These are phyloP conservation scores for Agaricus blazei DNA, from an alignment of 768 basidiomycete species.

Conservation along the genomic window DNA sequence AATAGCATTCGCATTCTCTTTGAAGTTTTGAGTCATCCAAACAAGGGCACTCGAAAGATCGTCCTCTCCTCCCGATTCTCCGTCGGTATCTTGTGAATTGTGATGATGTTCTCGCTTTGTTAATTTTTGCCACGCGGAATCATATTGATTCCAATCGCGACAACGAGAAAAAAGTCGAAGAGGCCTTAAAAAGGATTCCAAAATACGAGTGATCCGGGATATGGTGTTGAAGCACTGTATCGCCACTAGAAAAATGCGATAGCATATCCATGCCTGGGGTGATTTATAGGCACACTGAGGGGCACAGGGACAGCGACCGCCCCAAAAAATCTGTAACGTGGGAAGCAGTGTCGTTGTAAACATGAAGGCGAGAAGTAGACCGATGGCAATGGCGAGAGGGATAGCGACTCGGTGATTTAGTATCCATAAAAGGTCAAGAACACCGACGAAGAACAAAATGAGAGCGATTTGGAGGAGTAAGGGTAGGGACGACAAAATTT, in stretches of 20 bases:
- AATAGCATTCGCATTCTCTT: neutral
- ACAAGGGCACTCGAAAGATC: neutral
- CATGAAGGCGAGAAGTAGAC: slow-evolving; percentile 15
- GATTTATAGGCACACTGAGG: slow-evolving; percentile 23
- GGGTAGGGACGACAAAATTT: slow-evolving; percentile 22
- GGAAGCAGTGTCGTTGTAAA: slow-evolving; percentile 20
- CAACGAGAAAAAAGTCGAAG: neutral
- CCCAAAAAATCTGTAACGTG: slow-evolving; percentile 13
- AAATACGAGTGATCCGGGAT: neutral
- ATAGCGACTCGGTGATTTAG: slow-evolving; percentile 17
- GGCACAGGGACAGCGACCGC: neutral
- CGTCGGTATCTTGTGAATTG: neutral
- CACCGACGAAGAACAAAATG: slow-evolving; percentile 24
- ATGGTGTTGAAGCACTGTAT: neutral
- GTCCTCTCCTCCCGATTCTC: neutral
- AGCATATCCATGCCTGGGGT: slow-evolving; percentile 21
- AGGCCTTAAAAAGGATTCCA: neutral
- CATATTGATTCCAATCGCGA: neutral
- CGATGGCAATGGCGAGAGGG: slow-evolving; percentile 16
- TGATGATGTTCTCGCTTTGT: neutral
- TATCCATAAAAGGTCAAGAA: slow-evolving; percentile 23
- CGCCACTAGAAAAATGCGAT: slow-evolving; percentile 11
- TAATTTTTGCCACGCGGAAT: neutral
- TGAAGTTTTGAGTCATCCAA: slow-evolving; percentile 1
- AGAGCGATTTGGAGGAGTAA: slow-evolving; percentile 24